Evolutionary conservation across 1,284 basidiomycete genomes (phyloP).

Genomic region (Xanthoconium separans): DNA sequence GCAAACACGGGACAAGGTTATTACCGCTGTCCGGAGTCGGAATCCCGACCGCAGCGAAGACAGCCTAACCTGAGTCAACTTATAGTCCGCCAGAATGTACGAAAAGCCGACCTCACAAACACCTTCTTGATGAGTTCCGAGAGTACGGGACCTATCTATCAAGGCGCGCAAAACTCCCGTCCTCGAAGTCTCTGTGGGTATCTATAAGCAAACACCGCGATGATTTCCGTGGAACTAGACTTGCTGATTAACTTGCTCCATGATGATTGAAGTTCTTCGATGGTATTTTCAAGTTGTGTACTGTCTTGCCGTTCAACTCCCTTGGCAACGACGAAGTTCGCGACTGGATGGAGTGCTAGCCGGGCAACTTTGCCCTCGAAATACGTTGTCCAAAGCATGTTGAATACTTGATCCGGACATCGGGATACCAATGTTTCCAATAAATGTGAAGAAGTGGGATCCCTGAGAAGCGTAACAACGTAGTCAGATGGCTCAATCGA

Average conservation of each 20-base stretch:
- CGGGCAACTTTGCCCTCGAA: conserved; percentile 70
- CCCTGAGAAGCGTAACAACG: conserved; percentile 75
- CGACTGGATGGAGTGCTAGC: conserved; percentile 81
- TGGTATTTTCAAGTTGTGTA: conserved; percentile 56
- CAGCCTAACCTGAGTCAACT: conserved; percentile 42
- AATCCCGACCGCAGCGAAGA: conserved; percentile 62
- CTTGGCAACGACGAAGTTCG: conserved; percentile 88
- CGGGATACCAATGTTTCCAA: conserved; percentile 74
- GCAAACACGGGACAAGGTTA: conserved; percentile 61
- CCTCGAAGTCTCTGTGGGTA: conserved; percentile 47
- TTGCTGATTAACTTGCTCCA: conserved; percentile 52
- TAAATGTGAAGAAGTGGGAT: conserved; percentile 85
- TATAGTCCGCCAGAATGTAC: background rate
- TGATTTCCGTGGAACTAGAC: conserved; percentile 32
- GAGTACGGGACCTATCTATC: conserved; percentile 60
- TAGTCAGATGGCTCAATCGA: conserved; percentile 64
- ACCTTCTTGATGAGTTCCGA: conserved; percentile 44
- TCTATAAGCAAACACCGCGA: conserved; percentile 1
- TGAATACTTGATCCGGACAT: conserved; percentile 63
- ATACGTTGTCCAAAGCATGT: conserved; percentile 73
- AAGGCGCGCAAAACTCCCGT: conserved; percentile 70
- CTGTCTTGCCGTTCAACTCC: conserved; percentile 61
- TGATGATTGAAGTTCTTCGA: conserved; percentile 56
- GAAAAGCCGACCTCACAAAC: conserved; percentile 47
- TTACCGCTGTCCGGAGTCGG: conserved; percentile 42